Percentiles rank a stretch among this genome's conserved stretches.
These are phyloP conservation scores for Pestalotiopsis sp. DNA, from an alignment of 2,329 filamentous ascomycete genomes.

Conservation along the genomic window DNA sequence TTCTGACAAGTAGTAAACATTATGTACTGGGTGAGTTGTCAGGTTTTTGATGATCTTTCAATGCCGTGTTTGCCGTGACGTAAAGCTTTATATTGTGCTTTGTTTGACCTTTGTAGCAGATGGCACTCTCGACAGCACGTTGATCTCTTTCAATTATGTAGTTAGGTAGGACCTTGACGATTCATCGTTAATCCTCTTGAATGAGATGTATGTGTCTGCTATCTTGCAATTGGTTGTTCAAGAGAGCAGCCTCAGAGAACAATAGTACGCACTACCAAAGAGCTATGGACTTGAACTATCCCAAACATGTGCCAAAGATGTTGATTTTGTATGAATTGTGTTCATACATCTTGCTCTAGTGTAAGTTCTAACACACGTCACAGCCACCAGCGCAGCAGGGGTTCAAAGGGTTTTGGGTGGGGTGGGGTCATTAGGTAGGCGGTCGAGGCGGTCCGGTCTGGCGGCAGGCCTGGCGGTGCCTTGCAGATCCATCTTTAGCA, in stretches of 20 bases:
- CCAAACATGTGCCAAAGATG: background rate
- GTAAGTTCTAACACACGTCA: slow-evolving; percentile 1
- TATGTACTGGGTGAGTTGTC: background rate
- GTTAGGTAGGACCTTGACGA: too few relatives aligned
- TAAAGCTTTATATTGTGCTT: background rate
- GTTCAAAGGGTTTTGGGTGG: background rate
- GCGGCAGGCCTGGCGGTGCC: background rate
- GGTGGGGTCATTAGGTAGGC: background rate
- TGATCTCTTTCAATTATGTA: background rate
- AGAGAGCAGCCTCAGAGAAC: background rate
- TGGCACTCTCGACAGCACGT: background rate
- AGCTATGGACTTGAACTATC: background rate
- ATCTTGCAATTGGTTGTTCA: background rate
- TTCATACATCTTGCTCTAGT: background rate
- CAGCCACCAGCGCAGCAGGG: background rate
- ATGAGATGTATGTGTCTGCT: too few relatives aligned
- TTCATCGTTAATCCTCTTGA: too few relatives aligned
- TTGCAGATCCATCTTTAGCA: slow-evolving; percentile 7
- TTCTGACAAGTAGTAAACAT: background rate
- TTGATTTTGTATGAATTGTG: too few relatives aligned
- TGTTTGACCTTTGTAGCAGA: background rate
- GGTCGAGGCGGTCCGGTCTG: background rate
- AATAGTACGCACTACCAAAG: background rate
- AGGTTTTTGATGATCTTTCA: background rate
- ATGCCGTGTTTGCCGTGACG: slow-evolving; percentile 1